Base-by-base conservation (phyloP, 2,329 filamentous ascomycete genomes). In the Trichophyton rubrum region DNA sequence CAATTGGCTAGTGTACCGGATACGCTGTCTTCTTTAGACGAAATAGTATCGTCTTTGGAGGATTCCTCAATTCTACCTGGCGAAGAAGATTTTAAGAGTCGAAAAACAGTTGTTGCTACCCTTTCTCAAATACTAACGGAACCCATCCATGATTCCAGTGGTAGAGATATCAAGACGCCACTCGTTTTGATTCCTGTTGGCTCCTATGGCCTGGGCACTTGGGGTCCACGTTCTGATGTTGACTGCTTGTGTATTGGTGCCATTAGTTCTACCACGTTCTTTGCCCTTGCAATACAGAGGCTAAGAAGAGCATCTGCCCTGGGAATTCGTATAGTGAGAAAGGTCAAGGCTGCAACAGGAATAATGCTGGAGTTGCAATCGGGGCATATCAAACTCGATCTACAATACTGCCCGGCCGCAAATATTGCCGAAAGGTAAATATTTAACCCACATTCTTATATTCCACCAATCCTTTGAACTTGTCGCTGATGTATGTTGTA, bases 171-270 rank as follows among this genome's bases (percentile, higher is more conserved):
- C 17, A 63, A 59, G 27, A 56, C 65, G 17, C 68, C 77, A 1
- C 72, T 86, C 41, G 72, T 84, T 0, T 67, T 87, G 6, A 76
- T 82, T 4, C 78, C 84, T 0, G 82, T 87, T n/a, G 85, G 85
- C 0, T 87, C 85, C 0, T 86, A 84, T 66, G 82, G 80, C 2
- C 72, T 88, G 2, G 81, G 80, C 8, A 80, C 85, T 2, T 87
- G 84, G 82, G 82, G 80, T 1, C 66, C 73, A 1, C 68, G 76
- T 0, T 87, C 84, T 1, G 83, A 87, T 65, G 77, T 88, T 5
- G 84, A 88, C 70, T 84, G 83, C 65, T 76, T 88, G 4, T 86
- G 80, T 64, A 81, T 88, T 63, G 83, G 85, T 1, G 77, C 80
- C 22, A 82, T 85, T 61, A 83, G 82, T 66, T 73, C 82, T 1